These are phyloP conservation scores for Lasiodiplodia hormozganensis DNA, from an alignment of 2,329 filamentous ascomycete genomes.

Conservation along the genomic window DNA sequence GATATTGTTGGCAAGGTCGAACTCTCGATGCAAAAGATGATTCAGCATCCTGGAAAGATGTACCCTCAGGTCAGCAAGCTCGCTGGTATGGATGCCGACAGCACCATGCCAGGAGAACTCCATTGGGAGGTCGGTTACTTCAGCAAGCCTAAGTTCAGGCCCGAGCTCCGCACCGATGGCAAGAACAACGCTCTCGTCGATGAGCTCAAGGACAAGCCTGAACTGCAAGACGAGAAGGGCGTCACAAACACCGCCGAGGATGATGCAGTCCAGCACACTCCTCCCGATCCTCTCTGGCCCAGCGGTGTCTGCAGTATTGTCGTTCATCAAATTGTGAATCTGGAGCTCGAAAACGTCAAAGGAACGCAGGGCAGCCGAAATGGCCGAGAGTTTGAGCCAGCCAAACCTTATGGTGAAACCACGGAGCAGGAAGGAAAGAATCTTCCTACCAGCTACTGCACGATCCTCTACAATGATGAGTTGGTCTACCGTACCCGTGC, in stretches of 20 bases:
- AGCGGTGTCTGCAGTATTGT: slow-evolving; percentile 86
- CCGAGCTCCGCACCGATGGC: slow-evolving; percentile 84
- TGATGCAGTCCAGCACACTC: slow-evolving; percentile 86
- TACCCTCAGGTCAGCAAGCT: slow-evolving; percentile 87
- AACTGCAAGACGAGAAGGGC: slow-evolving; percentile 89
- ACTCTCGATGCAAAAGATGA: slow-evolving; percentile 91
- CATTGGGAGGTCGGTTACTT: slow-evolving; percentile 98
- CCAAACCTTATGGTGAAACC: slow-evolving; percentile 81
- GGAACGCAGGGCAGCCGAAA: slow-evolving; percentile 82
- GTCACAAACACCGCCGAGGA: slow-evolving; percentile 74
- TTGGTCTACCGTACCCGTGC: slow-evolving; percentile 91
- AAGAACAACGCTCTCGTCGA: slow-evolving; percentile 80
- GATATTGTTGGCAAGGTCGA: slow-evolving; percentile 96
- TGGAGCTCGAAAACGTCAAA: slow-evolving; percentile 90
- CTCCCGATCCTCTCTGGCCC: slow-evolving; percentile 95
- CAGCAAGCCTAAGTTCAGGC: slow-evolving; percentile 85
- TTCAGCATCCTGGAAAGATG: slow-evolving; percentile 92
- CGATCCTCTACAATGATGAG: slow-evolving; percentile 87
- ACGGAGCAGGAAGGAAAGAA: slow-evolving; percentile 82
- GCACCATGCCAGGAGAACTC: slow-evolving; percentile 88
- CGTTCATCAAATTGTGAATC: slow-evolving; percentile 92
- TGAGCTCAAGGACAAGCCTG: slow-evolving; percentile 73
- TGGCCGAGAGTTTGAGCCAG: slow-evolving; percentile 87
- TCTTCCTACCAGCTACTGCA: slow-evolving; percentile 92
- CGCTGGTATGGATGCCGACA: slow-evolving; percentile 80